Evolutionary conservation across 371 early-diverging fungal genomes (phyloP).

Genomic region (Lichtheimia ornata): DNA sequence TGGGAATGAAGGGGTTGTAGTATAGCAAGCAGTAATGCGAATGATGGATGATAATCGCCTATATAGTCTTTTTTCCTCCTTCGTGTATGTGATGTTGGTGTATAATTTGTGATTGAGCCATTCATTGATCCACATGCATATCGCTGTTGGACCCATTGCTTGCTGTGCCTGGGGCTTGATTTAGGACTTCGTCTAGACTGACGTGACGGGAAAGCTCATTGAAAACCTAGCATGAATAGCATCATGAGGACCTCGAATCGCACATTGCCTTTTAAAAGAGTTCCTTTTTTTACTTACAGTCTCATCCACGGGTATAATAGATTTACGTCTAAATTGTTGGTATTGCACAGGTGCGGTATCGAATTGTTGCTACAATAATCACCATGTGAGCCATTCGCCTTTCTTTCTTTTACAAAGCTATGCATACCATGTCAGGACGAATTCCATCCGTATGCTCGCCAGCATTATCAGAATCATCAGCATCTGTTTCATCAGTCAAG

Average conservation of each 20-base stretch:
- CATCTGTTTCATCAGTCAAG: conserved; percentile 26
- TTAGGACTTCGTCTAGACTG: conserved; percentile 81
- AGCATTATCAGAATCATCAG: conserved; percentile 19
- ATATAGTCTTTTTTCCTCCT: conserved; percentile 61
- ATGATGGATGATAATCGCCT: too few species aligned
- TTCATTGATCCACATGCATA: conserved; percentile 8
- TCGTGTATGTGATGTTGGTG: conserved; percentile 91
- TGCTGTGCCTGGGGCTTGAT: conserved; percentile 44
- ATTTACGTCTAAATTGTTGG: conserved; percentile 86
- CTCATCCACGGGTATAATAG: conserved; percentile 89
- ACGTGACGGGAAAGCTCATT: conserved; percentile 84
- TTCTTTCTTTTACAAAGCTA: not conserved
- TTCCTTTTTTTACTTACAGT: conserved; percentile 31
- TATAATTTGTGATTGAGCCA: conserved; percentile 74
- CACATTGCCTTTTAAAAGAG: not conserved
- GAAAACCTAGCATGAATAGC: conserved; percentile 45
- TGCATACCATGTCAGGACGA: conserved; percentile 46
- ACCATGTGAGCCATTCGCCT: not conserved
- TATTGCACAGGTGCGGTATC: conserved; percentile 62
- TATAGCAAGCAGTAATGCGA: too few species aligned
- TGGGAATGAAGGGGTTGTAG: too few species aligned
- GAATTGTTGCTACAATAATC: conserved; percentile 59
- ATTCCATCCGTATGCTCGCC: conserved; percentile 35
- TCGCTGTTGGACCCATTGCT: not conserved
- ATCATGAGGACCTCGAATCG: not conserved